Percentiles rank a stretch among this genome's conserved stretches.
Evolutionary conservation across 2,329 filamentous ascomycete species (phyloP).

Genomic region (Colletotrichum viniferum): DNA sequence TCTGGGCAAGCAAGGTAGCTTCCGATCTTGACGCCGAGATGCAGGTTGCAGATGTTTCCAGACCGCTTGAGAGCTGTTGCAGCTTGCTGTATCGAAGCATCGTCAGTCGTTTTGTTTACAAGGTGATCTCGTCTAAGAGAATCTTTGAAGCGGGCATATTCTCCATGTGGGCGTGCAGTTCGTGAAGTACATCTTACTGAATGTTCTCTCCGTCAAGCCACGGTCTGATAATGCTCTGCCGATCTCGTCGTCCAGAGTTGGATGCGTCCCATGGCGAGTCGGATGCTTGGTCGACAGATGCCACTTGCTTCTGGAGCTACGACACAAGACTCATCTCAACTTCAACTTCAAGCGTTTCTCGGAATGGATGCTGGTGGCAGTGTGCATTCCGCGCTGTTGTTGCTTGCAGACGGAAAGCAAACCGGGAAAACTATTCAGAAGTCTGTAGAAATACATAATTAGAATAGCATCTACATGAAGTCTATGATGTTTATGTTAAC

Average conservation of each 20-base stretch:
- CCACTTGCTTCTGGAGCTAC: background rate
- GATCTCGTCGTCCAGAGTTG: background rate
- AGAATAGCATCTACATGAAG: background rate
- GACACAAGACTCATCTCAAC: background rate
- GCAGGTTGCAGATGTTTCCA: background rate
- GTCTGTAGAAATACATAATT: background rate
- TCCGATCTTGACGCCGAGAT: background rate
- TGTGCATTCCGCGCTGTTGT: background rate
- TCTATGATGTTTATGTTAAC: rapidly evolving
- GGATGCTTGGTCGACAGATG: background rate
- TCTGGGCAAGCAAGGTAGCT: background rate
- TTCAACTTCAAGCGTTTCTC: background rate
- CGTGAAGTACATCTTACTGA: background rate
- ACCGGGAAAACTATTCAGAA: rapidly evolving
- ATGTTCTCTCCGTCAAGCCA: background rate
- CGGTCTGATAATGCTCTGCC: background rate
- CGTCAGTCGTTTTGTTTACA: background rate
- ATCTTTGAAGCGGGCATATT: background rate
- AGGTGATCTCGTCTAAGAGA: background rate
- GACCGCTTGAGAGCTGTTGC: background rate
- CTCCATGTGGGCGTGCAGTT: background rate
- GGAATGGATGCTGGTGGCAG: background rate
- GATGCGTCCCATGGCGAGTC: background rate
- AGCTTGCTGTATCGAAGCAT: background rate
- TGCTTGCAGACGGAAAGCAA: no score